Evolutionary conservation across 352 stramenopile genomes (phyloP), one percentile per base, ranked within the genome.

Genomic region (Blastocystis sp.): DNA sequence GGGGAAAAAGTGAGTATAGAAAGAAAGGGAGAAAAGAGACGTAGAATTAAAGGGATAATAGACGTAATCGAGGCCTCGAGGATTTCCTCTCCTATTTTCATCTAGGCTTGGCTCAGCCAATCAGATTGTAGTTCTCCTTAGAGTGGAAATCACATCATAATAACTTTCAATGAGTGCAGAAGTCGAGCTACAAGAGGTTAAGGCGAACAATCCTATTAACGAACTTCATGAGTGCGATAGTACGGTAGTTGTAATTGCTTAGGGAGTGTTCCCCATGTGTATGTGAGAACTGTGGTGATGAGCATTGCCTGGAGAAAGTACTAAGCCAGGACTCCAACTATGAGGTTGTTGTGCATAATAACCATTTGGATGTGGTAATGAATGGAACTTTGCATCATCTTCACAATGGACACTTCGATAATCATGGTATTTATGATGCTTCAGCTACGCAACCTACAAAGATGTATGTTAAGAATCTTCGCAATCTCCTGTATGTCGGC

Each of bases 61-160:
- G 19, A 12, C 3, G 12, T 61, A 61, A 61, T 32, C 54, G 54
- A 61, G 54, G 37, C n/a, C 21, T 77, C 65, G 65, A 77, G 65
- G 65, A 51, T 54, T 46, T 73, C n/a, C 65, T 77, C 65, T 77
- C 65, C 65, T 77, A 77, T 77, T 77, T 77, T 77, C 65, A 77
- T 54, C 65, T 77, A 77, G 65, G 65, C 51, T 56, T 42, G 37
- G 32, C 29, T 51, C 65, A 56, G 35, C 65, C 65, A 77, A 77
- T 77, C 65, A 77, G n/a, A 24, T 77, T 35, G 43, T 51, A 19
- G 11, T 12, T 14, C 29, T 35, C 37, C n/a, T 51, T 27, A 54
- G 32, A 32, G 43, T 21, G 19, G 21, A 37, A 51, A 19, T 1
- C 51, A 21, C 29, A 29, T 66, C 29, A 66, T 52, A 65, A 42